These are phyloP conservation scores for Dendrocalamus latiflorus DNA, from an alignment of 202 grass and related monocot genomes.

Conservation along the genomic window DNA sequence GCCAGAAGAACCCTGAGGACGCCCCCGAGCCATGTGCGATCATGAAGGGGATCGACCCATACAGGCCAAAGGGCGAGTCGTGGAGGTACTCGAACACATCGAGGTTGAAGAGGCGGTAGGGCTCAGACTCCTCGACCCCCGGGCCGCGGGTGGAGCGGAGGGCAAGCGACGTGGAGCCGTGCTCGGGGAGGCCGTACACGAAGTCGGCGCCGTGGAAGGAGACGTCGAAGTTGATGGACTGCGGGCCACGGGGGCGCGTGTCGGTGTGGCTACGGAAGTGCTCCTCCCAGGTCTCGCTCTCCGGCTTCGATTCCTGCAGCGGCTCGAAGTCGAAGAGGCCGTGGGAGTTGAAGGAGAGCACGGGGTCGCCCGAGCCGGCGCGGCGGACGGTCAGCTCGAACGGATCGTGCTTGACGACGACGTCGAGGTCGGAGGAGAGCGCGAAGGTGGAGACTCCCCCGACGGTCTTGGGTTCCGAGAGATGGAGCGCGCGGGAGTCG, in stretches of 20 bases:
- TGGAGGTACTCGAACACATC: too few relatives aligned
- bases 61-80: too few relatives aligned
- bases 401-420: slow-evolving; percentile 59
- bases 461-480: slow-evolving; percentile 39
- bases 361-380: slow-evolving; percentile 33
- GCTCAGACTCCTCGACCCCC: too few relatives aligned
- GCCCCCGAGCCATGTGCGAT: too few relatives aligned
- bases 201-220: too few relatives aligned
- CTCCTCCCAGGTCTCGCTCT: slow-evolving; percentile 70
- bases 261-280: slow-evolving; percentile 86
- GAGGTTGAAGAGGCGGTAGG: too few relatives aligned
- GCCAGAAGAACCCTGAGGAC: too few relatives aligned
- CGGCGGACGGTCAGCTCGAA: slow-evolving; percentile 76
- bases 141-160: too few relatives aligned
- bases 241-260: slow-evolving; percentile 56
- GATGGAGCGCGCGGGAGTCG: slow-evolving; percentile 44
- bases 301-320: slow-evolving; percentile 46
- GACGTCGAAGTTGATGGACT: too few relatives aligned
- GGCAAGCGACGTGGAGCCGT: too few relatives aligned
- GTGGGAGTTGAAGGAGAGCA: slow-evolving; percentile 84
- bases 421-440: slow-evolving; percentile 61
- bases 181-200: too few relatives aligned
- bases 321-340: slow-evolving; percentile 95
- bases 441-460: slow-evolving; percentile 51
- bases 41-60: too few relatives aligned